Percentiles rank a stretch among this genome's conserved stretches.
Conservation (phyloP, 2,329 filamentous ascomycete genomes). For the Arthroderma sp. region DNA sequence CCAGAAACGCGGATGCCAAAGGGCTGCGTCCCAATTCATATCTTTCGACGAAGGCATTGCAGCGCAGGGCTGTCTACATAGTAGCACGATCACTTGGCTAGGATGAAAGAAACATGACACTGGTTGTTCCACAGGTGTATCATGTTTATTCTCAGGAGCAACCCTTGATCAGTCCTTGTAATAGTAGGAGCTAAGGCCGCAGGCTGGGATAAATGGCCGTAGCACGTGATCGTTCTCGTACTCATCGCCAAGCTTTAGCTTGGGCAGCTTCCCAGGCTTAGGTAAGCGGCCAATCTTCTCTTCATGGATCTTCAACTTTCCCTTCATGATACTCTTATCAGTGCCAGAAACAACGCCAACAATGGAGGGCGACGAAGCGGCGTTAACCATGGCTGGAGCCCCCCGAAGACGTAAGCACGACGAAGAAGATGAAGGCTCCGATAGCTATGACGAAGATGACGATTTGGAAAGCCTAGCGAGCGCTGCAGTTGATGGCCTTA, state of each 20-base stretch:
- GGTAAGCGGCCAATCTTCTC: too few relatives aligned
- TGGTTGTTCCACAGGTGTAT: conserved; percentile 99
- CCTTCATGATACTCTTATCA: conserved; percentile 40
- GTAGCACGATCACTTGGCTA: conserved; percentile 88
- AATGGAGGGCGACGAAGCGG: conserved; percentile 64
- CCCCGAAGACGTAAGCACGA: conserved; percentile 57
- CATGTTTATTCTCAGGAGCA: conserved; percentile 35
- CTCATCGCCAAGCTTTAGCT: too few relatives aligned
- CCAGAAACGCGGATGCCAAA: conserved; percentile 95
- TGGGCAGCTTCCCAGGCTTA: too few relatives aligned
- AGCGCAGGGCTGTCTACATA: conserved; percentile 93
- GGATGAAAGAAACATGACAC: conserved; percentile 98
- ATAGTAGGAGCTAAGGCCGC: too few relatives aligned
- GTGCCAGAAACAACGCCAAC: conserved; percentile 60
- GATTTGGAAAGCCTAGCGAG: conserved; percentile 66
- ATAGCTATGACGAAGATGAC: conserved; percentile 74
- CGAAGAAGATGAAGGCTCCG: conserved; percentile 81
- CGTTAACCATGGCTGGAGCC: conserved; percentile 53
- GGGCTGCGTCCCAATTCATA: conserved; percentile 98
- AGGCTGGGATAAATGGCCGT: too few relatives aligned
- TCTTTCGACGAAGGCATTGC: conserved; percentile 93
- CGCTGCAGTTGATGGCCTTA: conserved; percentile 62
- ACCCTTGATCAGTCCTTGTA: too few relatives aligned
- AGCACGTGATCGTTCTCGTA: too few relatives aligned
- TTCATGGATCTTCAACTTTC: too few relatives aligned